Evolutionary conservation across 345 rosid genomes (phyloP).

Genomic region (Anastatica hierochuntica): DNA sequence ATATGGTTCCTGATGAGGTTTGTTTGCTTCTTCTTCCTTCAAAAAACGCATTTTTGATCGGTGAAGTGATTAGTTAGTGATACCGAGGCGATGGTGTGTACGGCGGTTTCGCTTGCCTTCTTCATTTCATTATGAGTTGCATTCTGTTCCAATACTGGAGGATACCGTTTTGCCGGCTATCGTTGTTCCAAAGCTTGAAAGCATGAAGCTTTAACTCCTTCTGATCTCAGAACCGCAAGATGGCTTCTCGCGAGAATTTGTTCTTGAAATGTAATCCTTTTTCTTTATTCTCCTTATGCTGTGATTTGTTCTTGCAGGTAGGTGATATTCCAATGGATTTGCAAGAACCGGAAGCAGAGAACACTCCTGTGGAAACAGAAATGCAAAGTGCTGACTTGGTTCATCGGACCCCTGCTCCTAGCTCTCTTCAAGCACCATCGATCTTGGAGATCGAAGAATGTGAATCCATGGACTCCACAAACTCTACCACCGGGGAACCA

Average conservation of each 20-base stretch:
- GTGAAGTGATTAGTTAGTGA: no score
- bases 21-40: conserved; percentile 17
- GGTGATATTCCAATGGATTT: conserved; percentile 45
- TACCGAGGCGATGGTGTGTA: no score
- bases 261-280: no score
- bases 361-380: conserved; percentile 34
- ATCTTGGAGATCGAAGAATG: conserved; percentile 64
- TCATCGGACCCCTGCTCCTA: conserved; percentile 33
- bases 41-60: background rate
- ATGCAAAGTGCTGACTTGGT: conserved; percentile 18
- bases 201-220: background rate
- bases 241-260: no score
- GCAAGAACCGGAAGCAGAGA: conserved; percentile 44
- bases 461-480: conserved; percentile 92
- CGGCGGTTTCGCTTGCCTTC: no score
- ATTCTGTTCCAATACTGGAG: no score
- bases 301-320: conserved; percentile 31
- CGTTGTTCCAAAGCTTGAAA: no score
- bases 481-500: conserved; percentile 61
- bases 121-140: no score
- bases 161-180: background rate
- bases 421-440: conserved; percentile 35
- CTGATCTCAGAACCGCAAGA: no score
- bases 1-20: conserved; percentile 82
- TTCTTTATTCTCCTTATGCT: no score